A percentile compares a stretch with the other conserved stretches of the same genome.
These are phyloP conservation scores for Aspergillus terreus DNA, from an alignment of 2,329 filamentous ascomycete species.

Conservation along the genomic window DNA sequence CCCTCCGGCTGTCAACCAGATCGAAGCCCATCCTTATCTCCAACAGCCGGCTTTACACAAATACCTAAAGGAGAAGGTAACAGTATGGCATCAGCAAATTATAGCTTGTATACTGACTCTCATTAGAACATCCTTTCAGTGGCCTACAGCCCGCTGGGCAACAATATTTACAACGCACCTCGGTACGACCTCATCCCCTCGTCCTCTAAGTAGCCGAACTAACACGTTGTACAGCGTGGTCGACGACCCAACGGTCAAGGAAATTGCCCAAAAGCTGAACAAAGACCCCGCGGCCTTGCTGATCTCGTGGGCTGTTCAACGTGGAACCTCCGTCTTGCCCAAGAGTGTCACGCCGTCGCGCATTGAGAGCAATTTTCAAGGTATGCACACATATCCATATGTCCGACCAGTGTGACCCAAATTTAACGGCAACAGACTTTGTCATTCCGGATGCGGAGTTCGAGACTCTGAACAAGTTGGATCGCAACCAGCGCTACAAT, in stretches of 20 bases:
- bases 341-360: constrained; percentile 53
- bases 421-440: constrained; percentile 21
- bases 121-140: constrained; percentile 46
- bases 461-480: constrained; percentile 31
- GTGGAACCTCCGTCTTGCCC: constrained; percentile 52
- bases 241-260: constrained; percentile 57
- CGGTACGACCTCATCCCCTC: constrained; percentile 18
- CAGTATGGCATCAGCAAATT: neutral
- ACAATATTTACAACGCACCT: constrained; percentile 35
- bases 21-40: constrained; percentile 64
- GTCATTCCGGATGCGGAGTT: constrained; percentile 34
- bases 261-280: constrained; percentile 60
- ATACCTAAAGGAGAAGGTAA: constrained; percentile 52
- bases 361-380: constrained; percentile 49
- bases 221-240: constrained; percentile 46
- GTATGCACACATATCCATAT: constrained; percentile 16
- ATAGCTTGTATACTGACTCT: neutral
- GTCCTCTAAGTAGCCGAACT: neutral
- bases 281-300: constrained; percentile 56
- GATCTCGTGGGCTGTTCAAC: constrained; percentile 53
- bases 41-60: constrained; percentile 54
- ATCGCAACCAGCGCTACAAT: constrained; percentile 36
- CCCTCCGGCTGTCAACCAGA: constrained; percentile 61
- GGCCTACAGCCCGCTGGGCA: constrained; percentile 60
- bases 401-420: neutral